phyloP scores from a whole-genome alignment of 768 basidiomycete species.

The Crassisporium funariophilum region DNA sequence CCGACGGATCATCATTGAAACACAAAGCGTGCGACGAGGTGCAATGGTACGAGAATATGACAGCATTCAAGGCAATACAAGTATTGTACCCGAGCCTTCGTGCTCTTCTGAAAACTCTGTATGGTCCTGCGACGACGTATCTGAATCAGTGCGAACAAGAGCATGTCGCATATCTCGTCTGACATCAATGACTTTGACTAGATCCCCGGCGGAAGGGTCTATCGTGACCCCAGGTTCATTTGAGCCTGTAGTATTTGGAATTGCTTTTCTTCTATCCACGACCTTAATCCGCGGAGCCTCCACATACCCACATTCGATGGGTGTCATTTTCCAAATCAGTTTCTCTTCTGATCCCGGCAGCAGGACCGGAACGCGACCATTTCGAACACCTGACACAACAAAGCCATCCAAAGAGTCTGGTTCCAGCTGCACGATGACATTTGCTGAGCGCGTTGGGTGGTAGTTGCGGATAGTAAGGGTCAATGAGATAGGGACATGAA shows the following conservation, averaged over 20 bases:
- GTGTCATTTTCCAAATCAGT: slow-evolving; percentile 68
- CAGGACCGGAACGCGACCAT: slow-evolving; percentile 68
- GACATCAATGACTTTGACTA: slow-evolving; percentile 56
- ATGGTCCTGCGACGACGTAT: slow-evolving; percentile 17
- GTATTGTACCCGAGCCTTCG: slow-evolving; percentile 26
- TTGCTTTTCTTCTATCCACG: slow-evolving; percentile 46
- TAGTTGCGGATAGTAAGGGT: slow-evolving; percentile 66
- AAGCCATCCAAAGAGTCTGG: slow-evolving; percentile 70
- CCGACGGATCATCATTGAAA: background rate
- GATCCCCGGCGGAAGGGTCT: slow-evolving; percentile 48
- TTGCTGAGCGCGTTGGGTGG: slow-evolving; percentile 63
- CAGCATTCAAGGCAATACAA: slow-evolving; percentile 33
- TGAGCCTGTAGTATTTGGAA: slow-evolving; percentile 27
- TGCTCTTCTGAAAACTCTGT: slow-evolving; percentile 15
- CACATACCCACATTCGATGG: slow-evolving; percentile 73
- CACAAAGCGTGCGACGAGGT: background rate
- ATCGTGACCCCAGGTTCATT: slow-evolving; percentile 44
- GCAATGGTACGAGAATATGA: background rate
- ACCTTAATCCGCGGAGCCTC: slow-evolving; percentile 65
- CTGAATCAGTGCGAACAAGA: slow-evolving; percentile 7
- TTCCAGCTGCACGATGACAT: slow-evolving; percentile 73
- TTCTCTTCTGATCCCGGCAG: slow-evolving; percentile 71
- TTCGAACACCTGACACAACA: slow-evolving; percentile 76
- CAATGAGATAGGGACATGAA: slow-evolving; percentile 64
- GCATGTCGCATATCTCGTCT: slow-evolving; percentile 37